Evolutionary conservation across 192 early-diverging fungal genomes (phyloP), one percentile per base, ranked within the genome.

Genomic region (Coemansia sp.): DNA sequence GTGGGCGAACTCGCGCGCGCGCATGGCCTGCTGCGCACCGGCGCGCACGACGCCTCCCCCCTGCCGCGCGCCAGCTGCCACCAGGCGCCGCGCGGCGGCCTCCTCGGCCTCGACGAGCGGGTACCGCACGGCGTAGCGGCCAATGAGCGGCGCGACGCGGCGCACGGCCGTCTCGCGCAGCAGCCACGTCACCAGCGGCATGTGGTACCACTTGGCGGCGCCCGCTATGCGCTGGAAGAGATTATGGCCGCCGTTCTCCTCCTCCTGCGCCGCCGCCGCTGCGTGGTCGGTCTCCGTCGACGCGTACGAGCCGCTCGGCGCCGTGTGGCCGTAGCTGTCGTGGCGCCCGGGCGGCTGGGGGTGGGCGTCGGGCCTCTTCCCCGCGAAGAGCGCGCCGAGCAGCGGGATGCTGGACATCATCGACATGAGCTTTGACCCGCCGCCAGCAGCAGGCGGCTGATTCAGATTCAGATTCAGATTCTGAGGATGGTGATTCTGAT

Each of bases 71-170:
- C 29, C 60, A 15, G 59, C 61, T 0, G 65, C 65, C 0, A 69
- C 56, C 35, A 19, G 51, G 11, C 65, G 32, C 3, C 62, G 37
- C 0, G 70, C 70, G 0, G 74, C 74, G 0, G 47, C 32, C 53
- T 79, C 77, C 12, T 75, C 70, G 2, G 71, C 64, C 35, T 82
- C 79, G 3, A 82, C 68, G 46, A 82, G 42, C 31, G 79, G 79
- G 41, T 82, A 82, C 32, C 47, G 63, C 20, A 75, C 40, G 7
- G 79, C 79, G 25, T 82, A 82, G 3, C 79, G 68, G 0, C 79
- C 79, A 0, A 77, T 60, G 20, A 82, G 59, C 11, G 79, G 74
- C 37, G 11, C 35, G 29, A 77, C 45, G 9, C 63, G 58, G 6
- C 67, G 43, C 4, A 45, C 17, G 0, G 59, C 51, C 6, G 69